Evolutionary conservation across 176 grass and related monocot genomes (phyloP).

Genomic region (Avena eriantha): DNA sequence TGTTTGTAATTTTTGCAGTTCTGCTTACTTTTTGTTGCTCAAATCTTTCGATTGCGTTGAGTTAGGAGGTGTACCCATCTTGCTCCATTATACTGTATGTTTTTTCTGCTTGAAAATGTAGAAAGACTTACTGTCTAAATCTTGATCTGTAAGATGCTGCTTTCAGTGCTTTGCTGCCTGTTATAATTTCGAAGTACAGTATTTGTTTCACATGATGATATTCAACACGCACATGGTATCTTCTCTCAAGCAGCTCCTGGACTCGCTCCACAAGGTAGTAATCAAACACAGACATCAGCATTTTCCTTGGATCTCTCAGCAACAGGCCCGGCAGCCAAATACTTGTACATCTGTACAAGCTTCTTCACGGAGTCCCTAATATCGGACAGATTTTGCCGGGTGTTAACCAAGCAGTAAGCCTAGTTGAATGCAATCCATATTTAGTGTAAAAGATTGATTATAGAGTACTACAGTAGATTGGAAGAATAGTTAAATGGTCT

Average conservation of each 20-base stretch:
- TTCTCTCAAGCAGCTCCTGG: conserved; percentile 57
- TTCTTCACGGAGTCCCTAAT: conserved; percentile 47
- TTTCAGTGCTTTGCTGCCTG: conserved; percentile 28
- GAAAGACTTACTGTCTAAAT: conserved; percentile 10
- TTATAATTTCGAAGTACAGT: conserved; percentile 18
- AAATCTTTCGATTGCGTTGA: too few relatives aligned
- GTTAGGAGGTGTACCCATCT: too few relatives aligned
- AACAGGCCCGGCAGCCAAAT: conserved; percentile 68
- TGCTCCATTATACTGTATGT: not conserved
- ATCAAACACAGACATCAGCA: conserved; percentile 66
- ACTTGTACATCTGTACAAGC: conserved; percentile 52
- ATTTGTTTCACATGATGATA: conserved; percentile 20
- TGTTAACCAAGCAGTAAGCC: conserved; percentile 49
- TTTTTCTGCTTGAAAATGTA: conserved; percentile 25
- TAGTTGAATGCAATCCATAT: too few relatives aligned
- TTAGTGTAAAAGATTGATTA: too few relatives aligned
- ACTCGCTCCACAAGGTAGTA: conserved; percentile 58
- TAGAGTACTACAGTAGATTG: too few relatives aligned
- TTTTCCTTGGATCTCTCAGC: conserved; percentile 68
- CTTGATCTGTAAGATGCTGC: conserved; percentile 31
- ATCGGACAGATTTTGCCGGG: conserved; percentile 50
- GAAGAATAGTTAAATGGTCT: too few relatives aligned
- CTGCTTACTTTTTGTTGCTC: too few relatives aligned
- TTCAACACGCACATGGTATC: conserved; percentile 28
- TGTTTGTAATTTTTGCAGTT: not conserved